These are phyloP conservation scores for Durusdinium trenchii DNA, from an alignment of 73 alveolate species.

Conservation along the genomic window DNA sequence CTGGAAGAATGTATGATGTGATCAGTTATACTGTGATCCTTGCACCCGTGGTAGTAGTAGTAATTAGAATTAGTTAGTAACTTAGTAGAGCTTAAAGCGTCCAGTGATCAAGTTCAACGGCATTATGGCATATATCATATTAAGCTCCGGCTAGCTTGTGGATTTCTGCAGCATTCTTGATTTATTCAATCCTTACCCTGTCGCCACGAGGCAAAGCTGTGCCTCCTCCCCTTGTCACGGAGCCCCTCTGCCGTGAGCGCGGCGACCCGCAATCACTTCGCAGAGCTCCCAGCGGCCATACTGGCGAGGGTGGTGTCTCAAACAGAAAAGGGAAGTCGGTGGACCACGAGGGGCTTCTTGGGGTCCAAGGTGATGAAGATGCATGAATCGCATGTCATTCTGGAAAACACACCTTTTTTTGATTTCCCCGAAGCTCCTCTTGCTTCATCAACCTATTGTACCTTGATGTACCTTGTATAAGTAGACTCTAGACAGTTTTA, in stretches of 20 bases:
- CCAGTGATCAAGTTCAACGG: background rate
- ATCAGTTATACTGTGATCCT: background rate
- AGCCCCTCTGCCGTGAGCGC: slow-evolving; percentile 1
- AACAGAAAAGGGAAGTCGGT: no score
- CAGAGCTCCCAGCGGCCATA: slow-evolving; percentile 68
- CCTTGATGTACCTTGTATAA: no score
- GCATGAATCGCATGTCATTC: no score
- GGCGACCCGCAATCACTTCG: background rate
- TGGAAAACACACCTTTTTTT: no score
- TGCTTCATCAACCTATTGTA: no score
- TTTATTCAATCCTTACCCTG: background rate
- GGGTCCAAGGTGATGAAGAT: no score
- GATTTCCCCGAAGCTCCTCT: no score
- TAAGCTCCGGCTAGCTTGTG: background rate
- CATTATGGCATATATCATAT: background rate
- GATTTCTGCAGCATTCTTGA: background rate
- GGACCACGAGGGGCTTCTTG: no score
- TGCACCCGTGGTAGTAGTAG: no score
- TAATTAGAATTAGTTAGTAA: no score
- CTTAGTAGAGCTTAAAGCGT: no score
- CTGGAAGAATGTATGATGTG: background rate
- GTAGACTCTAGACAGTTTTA: no score
- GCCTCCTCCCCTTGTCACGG: background rate
- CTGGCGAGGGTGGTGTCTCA: slow-evolving; percentile 66
- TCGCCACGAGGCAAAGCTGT: background rate